Evolutionary conservation across 1,284 basidiomycete genomes (phyloP).

Genomic region (Crucibulum parvulum): DNA sequence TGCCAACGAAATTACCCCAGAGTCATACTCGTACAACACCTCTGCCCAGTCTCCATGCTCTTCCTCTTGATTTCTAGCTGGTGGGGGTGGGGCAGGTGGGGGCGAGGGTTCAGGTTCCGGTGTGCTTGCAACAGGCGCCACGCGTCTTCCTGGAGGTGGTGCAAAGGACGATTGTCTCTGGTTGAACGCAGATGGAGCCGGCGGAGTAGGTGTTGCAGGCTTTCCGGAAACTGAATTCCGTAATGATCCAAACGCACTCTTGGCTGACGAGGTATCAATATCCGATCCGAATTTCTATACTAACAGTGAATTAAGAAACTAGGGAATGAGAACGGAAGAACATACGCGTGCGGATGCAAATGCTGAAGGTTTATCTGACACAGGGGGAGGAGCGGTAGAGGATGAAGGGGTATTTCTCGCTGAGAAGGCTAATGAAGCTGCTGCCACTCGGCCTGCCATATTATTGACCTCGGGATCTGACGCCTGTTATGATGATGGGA

Average conservation of each 20-base stretch:
- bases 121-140: constrained; percentile 9
- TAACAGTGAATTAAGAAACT: not conserved
- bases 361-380: not conserved
- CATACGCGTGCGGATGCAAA: constrained; percentile 32
- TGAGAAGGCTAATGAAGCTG: constrained; percentile 52
- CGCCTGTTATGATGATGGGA: constrained; percentile 27
- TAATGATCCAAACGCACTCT: constrained; percentile 57
- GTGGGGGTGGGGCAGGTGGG: constrained; percentile 26
- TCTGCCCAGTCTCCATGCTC: constrained; percentile 76
- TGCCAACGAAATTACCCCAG: constrained; percentile 49
- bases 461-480: constrained; percentile 42
- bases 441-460: constrained; percentile 56
- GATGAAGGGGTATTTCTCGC: constrained; percentile 23
- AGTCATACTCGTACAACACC: constrained; percentile 76
- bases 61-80: constrained; percentile 32
- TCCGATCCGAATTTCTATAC: constrained; percentile 59
- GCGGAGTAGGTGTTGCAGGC: constrained; percentile 39
- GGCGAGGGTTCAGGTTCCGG: constrained; percentile 16
- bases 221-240: constrained; percentile 49
- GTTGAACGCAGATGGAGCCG: constrained; percentile 56
- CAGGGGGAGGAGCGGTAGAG: constrained; percentile 16
- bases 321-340: not conserved
- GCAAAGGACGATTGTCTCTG: constrained; percentile 52
- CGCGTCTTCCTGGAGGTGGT: constrained; percentile 58
- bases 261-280: constrained; percentile 61